A percentile compares a stretch with the other conserved stretches of the same genome.
These are phyloP conservation scores for Tolypocladium amazonense DNA, from an alignment of 2,329 filamentous ascomycete species.

Conservation along the genomic window DNA sequence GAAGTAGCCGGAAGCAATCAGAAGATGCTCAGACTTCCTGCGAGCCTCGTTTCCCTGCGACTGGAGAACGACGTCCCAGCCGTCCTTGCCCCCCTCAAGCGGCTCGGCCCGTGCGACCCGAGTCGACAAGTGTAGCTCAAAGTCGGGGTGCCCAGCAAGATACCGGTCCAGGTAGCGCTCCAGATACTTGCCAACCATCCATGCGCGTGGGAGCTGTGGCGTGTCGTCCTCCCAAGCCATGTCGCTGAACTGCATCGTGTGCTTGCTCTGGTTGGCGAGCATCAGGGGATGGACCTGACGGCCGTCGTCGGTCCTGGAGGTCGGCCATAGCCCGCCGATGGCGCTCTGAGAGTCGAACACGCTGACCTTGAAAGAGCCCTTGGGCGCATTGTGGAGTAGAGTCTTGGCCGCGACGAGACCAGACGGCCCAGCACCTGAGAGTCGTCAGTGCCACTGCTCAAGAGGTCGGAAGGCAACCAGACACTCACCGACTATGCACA, in stretches of 20 bases:
- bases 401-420: constrained; percentile 64
- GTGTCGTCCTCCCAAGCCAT: constrained; percentile 53
- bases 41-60: constrained; percentile 27
- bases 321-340: constrained; percentile 72
- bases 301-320: constrained; percentile 32
- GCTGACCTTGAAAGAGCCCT: constrained; percentile 51
- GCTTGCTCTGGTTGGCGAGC: constrained; percentile 64
- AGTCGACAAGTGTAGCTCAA: constrained; percentile 38
- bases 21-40: constrained; percentile 55
- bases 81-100: constrained; percentile 19
- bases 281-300: constrained; percentile 56
- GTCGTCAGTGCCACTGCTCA: neutral
- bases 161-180: constrained; percentile 52
- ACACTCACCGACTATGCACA: constrained; percentile 28
- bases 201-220: constrained; percentile 63
- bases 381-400: constrained; percentile 48
- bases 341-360: constrained; percentile 56
- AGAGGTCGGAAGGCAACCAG: too few species aligned
- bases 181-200: constrained; percentile 67
- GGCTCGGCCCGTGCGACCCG: constrained; percentile 29
- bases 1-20: constrained; percentile 72
- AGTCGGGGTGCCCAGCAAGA: constrained; percentile 27
- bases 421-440: constrained; percentile 54
- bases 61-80: constrained; percentile 30
- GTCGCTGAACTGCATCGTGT: constrained; percentile 65